Evolutionary conservation across 768 basidiomycete genomes (phyloP).

Genomic region (Sarcomyxa edulis): DNA sequence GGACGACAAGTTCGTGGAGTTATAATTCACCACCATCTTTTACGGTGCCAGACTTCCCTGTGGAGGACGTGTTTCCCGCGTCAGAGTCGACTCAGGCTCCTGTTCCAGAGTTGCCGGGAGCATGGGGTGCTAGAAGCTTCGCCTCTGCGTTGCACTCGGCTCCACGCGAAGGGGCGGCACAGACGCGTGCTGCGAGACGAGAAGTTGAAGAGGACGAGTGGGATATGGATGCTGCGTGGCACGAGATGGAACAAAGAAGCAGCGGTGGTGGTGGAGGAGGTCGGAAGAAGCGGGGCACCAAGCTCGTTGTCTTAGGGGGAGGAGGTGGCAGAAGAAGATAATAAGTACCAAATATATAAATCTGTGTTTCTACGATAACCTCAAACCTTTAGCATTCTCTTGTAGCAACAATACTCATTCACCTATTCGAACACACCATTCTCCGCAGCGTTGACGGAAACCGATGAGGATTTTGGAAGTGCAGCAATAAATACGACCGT

Average conservation of each 20-base stretch:
- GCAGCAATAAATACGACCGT: no score
- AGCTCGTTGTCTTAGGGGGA: conserved; percentile 67
- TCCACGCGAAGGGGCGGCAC: conserved; percentile 19
- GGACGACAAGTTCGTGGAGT: conserved; percentile 15
- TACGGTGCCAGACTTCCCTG: conserved; percentile 17
- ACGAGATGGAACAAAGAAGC: conserved; percentile 64
- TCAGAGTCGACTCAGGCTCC: conserved; percentile 12
- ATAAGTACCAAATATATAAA: no score
- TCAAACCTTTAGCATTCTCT: no score
- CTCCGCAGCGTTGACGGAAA: no score
- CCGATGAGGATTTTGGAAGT: no score
- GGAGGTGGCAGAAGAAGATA: conserved; percentile 50
- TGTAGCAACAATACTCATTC: no score
- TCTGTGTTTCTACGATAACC: no score
- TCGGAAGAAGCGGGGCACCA: conserved; percentile 56
- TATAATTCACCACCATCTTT: conserved; percentile 7
- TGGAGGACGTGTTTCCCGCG: conserved; percentile 18
- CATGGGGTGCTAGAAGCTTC: conserved; percentile 79
- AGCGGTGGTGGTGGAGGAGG: no score
- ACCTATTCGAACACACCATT: no score
- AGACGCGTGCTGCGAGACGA: conserved; percentile 21
- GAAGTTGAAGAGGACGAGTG: conserved; percentile 54
- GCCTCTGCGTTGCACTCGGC: conserved; percentile 69
- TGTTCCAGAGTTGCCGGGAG: conserved; percentile 36
- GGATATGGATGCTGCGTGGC: conserved; percentile 78